Evolutionary conservation across 2,329 filamentous ascomycete genomes (phyloP).

Genomic region (Leptoxyphium fumago): DNA sequence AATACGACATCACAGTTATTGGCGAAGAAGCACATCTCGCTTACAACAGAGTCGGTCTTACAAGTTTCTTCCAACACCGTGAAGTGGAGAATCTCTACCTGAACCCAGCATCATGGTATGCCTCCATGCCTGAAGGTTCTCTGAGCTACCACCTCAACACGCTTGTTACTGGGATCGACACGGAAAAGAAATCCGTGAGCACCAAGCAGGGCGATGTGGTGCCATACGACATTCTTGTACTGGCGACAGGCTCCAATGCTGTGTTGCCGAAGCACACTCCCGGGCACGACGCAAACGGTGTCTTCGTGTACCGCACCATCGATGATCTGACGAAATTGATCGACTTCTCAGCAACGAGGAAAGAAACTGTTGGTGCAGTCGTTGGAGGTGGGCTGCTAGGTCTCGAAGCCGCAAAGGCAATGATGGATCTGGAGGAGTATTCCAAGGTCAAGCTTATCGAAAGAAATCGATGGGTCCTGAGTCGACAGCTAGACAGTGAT

Average conservation of each 20-base stretch:
- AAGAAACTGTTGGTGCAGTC: slow-evolving; percentile 56
- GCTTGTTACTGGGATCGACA: slow-evolving; percentile 51
- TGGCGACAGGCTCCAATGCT: slow-evolving; percentile 78
- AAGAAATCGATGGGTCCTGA: slow-evolving; percentile 68
- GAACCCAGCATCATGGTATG: slow-evolving; percentile 71
- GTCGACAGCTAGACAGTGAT: slow-evolving; percentile 67
- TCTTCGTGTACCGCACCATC: slow-evolving; percentile 83
- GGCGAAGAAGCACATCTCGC: slow-evolving; percentile 79
- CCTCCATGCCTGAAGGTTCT: slow-evolving; percentile 48
- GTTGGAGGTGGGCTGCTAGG: slow-evolving; percentile 76
- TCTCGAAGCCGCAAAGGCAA: slow-evolving; percentile 78
- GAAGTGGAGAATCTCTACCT: slow-evolving; percentile 78
- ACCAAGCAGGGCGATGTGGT: slow-evolving; percentile 58
- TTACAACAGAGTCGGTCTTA: slow-evolving; percentile 82
- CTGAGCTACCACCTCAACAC: slow-evolving; percentile 66
- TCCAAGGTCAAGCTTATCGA: slow-evolving; percentile 65
- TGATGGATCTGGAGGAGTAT: slow-evolving; percentile 72
- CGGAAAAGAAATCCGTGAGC: slow-evolving; percentile 48
- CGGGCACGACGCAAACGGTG: slow-evolving; percentile 63
- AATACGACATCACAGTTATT: slow-evolving; percentile 72
- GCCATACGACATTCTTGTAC: slow-evolving; percentile 64
- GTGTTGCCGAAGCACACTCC: slow-evolving; percentile 58
- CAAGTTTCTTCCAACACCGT: slow-evolving; percentile 76
- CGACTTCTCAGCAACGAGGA: slow-evolving; percentile 50
- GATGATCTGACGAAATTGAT: slow-evolving; percentile 68